These are phyloP conservation scores for Candida sonorensis DNA, from an alignment of 805 yeast species.

Conservation along the genomic window DNA sequence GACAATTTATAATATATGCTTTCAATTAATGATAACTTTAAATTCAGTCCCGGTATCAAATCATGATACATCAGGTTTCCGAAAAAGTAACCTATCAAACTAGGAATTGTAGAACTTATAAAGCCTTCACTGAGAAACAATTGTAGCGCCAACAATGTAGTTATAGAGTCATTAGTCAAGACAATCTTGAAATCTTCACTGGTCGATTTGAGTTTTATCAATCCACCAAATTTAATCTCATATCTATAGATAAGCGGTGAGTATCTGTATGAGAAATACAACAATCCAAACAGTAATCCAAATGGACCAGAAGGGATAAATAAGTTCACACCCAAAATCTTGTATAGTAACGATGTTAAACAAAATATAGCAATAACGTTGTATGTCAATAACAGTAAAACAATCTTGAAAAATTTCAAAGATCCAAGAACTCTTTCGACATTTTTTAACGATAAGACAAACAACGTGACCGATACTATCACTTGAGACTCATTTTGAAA, in stretches of 20 bases:
- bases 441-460: conserved; percentile 45
- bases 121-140: conserved; percentile 39
- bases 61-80: conserved; percentile 38
- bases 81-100: conserved; percentile 35
- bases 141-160: conserved; percentile 24
- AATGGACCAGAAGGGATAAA: conserved; percentile 41
- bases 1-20: conserved; percentile 10
- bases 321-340: conserved; percentile 29
- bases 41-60: conserved; percentile 35
- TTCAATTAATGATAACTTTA: conserved; percentile 17
- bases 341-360: conserved; percentile 25
- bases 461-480: conserved; percentile 34
- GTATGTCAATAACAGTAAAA: conserved; percentile 39
- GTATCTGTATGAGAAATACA: conserved; percentile 32
- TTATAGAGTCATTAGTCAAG: conserved; percentile 28
- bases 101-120: conserved; percentile 29
- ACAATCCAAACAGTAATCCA: conserved; percentile 31
- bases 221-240: conserved; percentile 28
- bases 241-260: conserved; percentile 36
- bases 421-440: conserved; percentile 56
- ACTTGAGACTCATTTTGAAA: conserved; percentile 57
- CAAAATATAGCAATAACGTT: conserved; percentile 35
- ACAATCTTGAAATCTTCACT: conserved; percentile 17
- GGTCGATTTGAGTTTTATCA: conserved; percentile 10
- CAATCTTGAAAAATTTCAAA: conserved; percentile 41